These are phyloP conservation scores for Amesomyces nigricolor DNA, from an alignment of 2,329 filamentous ascomycete species.

Conservation along the genomic window DNA sequence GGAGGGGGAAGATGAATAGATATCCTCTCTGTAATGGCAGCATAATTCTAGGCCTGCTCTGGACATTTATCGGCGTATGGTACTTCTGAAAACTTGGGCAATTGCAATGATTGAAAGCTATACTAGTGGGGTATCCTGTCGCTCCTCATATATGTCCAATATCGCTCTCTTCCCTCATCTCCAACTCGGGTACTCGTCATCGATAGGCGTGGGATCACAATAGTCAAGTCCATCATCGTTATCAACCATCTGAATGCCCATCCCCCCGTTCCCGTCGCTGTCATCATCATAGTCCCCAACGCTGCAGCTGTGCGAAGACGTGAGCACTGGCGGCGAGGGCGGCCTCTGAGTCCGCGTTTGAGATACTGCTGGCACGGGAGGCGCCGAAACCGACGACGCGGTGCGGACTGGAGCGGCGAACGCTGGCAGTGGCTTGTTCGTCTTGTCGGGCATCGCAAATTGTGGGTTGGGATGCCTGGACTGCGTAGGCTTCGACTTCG, in stretches of 20 bases:
- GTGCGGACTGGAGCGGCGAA: not conserved
- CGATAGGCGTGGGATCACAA: slow-evolving; percentile 22
- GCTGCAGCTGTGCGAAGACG: slow-evolving; percentile 10
- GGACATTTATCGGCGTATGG: not conserved
- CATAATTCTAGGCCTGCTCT: not conserved
- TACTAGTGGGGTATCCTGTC: not conserved
- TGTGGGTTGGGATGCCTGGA: not conserved
- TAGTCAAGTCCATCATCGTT: slow-evolving; percentile 20
- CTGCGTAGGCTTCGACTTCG: not conserved
- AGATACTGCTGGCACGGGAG: not conserved
- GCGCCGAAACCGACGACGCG: not conserved
- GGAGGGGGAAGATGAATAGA: slow-evolving; percentile 4
- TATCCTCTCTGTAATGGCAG: not conserved
- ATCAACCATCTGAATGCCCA: slow-evolving; percentile 26
- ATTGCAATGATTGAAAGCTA: not conserved
- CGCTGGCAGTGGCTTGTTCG: not conserved
- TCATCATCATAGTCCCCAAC: slow-evolving; percentile 7
- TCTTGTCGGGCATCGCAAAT: not conserved
- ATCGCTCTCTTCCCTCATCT: not conserved
- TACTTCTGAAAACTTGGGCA: not conserved
- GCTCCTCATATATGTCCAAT: not conserved
- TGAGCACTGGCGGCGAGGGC: not conserved
- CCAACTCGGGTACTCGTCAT: slow-evolving; percentile 1
- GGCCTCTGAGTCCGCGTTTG: not conserved
- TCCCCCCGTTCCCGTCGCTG: slow-evolving; percentile 13